Evolutionary conservation across 352 stramenopile genomes (phyloP), one percentile per base, ranked within the genome.

Genomic region (Phytophthora sojae): DNA sequence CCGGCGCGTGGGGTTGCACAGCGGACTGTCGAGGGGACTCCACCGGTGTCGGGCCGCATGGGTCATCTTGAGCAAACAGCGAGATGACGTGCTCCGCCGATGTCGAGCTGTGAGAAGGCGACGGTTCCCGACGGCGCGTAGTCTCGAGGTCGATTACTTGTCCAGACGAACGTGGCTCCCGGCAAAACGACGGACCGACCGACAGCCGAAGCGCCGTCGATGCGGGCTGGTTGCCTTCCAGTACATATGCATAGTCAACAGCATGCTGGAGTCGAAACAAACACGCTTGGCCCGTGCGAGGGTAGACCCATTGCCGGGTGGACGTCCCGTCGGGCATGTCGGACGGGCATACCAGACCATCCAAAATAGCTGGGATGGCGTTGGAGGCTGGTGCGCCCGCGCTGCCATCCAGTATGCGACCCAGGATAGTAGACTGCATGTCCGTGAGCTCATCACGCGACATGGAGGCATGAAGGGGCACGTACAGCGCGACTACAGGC

Each of bases 171-270:
- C 0, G 6, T 14, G 56, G 37, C 19, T 53, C 32, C 4, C 37
- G 19, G 19, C 56, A 62, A 39, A 62, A 62, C 21, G 56, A 62
- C 2, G 42, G 12, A 11, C 56, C 39, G 21, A 58, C 14, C 23
- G 49, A 30, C 47, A 51, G 39, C 5, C 37, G 52, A 7, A 70
- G 19, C 2, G 29, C 29, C 14, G 26, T 35, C 7, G 47, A 30
- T 21, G 30, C 29, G 7, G 49, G 35, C 21, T 58, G 45, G 32
- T 66, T 52, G n/a, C 47, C 49, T 44, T 66, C 59, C 6, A 66
- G 54, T 0, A 59, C 55, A 14, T 64, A 70, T 6, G 55, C 62
- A 30, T 64, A 69, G 35, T 69, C 30, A 5, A 63, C 53, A 7
- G 29, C 53, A 29, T 69, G 44, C 9, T 69, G 62, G 6, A 64